Evolutionary conservation across 345 rosid species (phyloP).

Genomic region (Ceriops zippeliana): DNA sequence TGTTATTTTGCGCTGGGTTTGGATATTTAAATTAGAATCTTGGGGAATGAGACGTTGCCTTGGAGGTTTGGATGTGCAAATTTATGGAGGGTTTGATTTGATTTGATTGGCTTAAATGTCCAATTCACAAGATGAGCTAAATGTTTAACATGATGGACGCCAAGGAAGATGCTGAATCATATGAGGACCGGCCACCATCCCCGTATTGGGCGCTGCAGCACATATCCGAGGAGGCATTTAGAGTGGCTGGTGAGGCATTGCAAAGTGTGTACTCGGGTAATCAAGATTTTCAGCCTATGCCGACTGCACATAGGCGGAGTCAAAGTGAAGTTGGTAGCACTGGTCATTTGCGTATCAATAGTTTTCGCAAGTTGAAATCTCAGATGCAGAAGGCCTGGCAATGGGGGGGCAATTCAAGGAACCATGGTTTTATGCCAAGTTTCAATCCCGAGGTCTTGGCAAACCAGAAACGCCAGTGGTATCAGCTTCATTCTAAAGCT

Average conservation of each 20-base stretch:
- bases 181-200: constrained; percentile 37
- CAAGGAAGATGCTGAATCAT: constrained; percentile 45
- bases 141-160: constrained; percentile 39
- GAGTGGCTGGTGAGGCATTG: constrained; percentile 44
- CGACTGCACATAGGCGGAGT: constrained; percentile 31
- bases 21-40: constrained; percentile 5
- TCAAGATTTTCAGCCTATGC: constrained; percentile 25
- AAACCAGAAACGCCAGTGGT: constrained; percentile 96
- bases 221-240: constrained; percentile 41
- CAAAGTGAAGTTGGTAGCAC: constrained; percentile 49
- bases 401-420: constrained; percentile 55
- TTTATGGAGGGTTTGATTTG: constrained; percentile 17
- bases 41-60: constrained; percentile 5
- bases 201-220: constrained; percentile 32
- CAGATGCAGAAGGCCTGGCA: constrained; percentile 91
- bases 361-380: constrained; percentile 61
- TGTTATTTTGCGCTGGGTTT: constrained; percentile 6
- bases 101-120: constrained; percentile 16
- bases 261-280: constrained; percentile 27
- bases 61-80: constrained; percentile 9
- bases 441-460: constrained; percentile 97
- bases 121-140: constrained; percentile 28
- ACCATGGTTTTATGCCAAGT: constrained; percentile 39
- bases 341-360: constrained; percentile 32
- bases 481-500: constrained; percentile 79